Evolutionary conservation across 371 early-diverging fungal genomes (phyloP), one percentile per base, ranked within the genome.

Genomic region (Cokeromyces recurvatus): DNA sequence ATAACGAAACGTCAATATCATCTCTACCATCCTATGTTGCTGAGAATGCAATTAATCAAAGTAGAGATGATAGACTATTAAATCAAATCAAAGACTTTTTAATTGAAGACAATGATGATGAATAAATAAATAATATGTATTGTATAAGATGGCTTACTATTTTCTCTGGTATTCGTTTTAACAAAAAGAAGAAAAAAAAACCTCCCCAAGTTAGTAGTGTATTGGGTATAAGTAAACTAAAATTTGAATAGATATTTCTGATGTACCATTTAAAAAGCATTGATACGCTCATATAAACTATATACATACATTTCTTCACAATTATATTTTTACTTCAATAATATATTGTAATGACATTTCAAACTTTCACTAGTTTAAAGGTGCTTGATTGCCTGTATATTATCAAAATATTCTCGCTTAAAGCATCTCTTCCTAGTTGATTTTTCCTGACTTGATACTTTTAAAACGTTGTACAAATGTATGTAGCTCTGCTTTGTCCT

Each of bases 81-180:
- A 58, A 61, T 27, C 78, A 78, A 48, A 78, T 80, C 22, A 57
- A 77, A 53, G 81, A 76, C n/a, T 80, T 78, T 59, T 61, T 81
- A 41, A 59, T 59, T 17, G 46, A 43, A 12, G 55, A 76, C 12
- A 50, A 52, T 39, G 68, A 75, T 37, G 62, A 74, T 4, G 75
- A 77, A 24, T 60, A 67, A 16, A 43, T 55, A 19, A 38, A 43
- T 19, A 24, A 21, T 38, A 42, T 11, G 24, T 20, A 25, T 36
- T 24, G 11, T 7, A 27, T 11, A 27, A 5, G 29, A 11, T 27
- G 5, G 11, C 29, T 27, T 27, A 7, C 29, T 27, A 27, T 7
- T 11, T 27, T 27, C 11, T 7, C 29, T 27, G 29, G 29, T 27
- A 27, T n/a, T n/a, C n/a, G n/a, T n/a, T n/a, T n/a, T n/a, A n/a